Evolutionary conservation across 129 eudicot species (phyloP), one percentile per base, ranked within the genome.

Genomic region (Chrysanthemum seticuspe): DNA sequence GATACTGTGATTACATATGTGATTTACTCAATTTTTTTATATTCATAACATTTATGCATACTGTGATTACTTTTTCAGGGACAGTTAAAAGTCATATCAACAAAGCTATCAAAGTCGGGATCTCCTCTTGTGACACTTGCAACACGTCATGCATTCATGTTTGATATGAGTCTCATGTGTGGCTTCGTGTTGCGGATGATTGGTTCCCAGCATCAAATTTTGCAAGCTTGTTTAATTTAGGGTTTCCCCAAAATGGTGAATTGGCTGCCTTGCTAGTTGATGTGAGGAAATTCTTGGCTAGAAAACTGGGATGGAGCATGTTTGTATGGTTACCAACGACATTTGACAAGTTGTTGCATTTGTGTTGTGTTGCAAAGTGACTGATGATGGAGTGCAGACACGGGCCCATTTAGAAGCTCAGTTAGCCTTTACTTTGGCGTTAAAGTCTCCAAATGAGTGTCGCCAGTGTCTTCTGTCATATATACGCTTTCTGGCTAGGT

Each of bases 301-400:
- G 99, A 66, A 95, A 88, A 78, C 97, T 96, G 0, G 97, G 99
- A 62, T 95, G 97, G 97, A 95, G 86, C 92, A 91, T 97, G 99
- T 95, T 60, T 14, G 76, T 74, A 7, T 67, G 13, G 47, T 40
- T 0, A 40, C 47, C 10, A 40, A 40, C 10, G 72, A 53, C 2
- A 52, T 62, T 36, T 75, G 48, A 63, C 56, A 71, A 62, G 36
- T 44, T 70, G 62, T 75, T 36, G 47, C 10, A 40, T 40, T 40
- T 40, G 45, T 9, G 45, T 40, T 57, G 21, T 67, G 63, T 61
- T 81, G 68, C 90, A 95, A 97, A 73, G 91, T 86, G 57, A 89
- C 97, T n/a, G 99, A 95, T 73, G 97, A 95, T 67, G 99, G 99
- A 7, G 84, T 95, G 82, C 99, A 91, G 74, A 95, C 99, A 54